These are phyloP conservation scores for Ichthyophonus hoferi DNA, from an alignment of 208 protist species.

Conservation along the genomic window DNA sequence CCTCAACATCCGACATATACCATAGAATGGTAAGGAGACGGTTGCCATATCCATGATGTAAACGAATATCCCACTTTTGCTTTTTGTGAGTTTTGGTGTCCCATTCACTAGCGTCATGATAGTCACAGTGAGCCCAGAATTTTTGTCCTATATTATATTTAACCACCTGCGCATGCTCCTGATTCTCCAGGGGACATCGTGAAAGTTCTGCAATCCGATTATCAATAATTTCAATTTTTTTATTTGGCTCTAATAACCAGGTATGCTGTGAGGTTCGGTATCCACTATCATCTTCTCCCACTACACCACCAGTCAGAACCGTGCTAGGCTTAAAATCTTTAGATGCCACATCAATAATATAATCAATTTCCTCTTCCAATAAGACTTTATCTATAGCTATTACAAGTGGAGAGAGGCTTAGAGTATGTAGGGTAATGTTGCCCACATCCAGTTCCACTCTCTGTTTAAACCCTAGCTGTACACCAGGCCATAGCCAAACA, in stretches of 20 bases:
- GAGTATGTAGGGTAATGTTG: not conserved
- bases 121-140: not conserved
- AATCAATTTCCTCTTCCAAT: not conserved
- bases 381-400: not conserved
- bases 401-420: not conserved
- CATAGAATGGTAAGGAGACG: not conserved
- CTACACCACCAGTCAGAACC: not conserved
- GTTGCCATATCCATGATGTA: not conserved
- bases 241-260: not conserved
- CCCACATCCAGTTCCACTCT: not conserved
- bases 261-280: not conserved
- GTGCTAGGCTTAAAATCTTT: constrained; percentile 5
- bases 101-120: not conserved
- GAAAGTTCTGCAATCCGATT: not conserved
- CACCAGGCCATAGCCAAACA: not conserved
- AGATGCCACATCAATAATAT: not conserved
- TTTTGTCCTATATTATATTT: not conserved
- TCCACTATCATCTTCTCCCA: not conserved
- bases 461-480: not conserved
- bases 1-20: not conserved
- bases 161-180: not conserved
- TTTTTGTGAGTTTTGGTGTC: not conserved
- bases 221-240: not conserved
- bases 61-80: not conserved
- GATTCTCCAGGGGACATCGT: not conserved